A percentile compares a stretch with the other conserved stretches of the same genome.
Evolutionary conservation across 2,329 filamentous ascomycete species (phyloP).

Genomic region (Penicillium hesseltinei): DNA sequence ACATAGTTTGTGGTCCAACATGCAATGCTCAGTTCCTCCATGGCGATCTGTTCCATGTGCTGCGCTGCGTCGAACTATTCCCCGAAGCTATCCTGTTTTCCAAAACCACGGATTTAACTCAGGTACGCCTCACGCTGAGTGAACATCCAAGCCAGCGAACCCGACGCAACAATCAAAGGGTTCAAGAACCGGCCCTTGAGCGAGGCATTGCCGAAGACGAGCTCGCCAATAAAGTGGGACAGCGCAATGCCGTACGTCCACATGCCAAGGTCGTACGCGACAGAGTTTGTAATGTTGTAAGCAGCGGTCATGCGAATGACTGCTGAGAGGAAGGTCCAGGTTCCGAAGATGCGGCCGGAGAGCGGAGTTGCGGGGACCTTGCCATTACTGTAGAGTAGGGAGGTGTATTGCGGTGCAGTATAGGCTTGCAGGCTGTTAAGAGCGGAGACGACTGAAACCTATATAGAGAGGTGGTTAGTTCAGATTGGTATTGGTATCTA

Average conservation of each 20-base stretch:
- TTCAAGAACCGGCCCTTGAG: constrained; percentile 60
- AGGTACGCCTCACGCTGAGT: constrained; percentile 51
- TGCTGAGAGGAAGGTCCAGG: constrained; percentile 78
- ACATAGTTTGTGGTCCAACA: neutral
- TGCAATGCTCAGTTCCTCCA: neutral
- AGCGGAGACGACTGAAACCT: constrained; percentile 76
- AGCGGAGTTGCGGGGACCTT: constrained; percentile 65
- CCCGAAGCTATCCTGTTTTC: neutral
- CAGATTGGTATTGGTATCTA: neutral
- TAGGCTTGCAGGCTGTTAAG: constrained; percentile 86
- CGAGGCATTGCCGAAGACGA: constrained; percentile 72
- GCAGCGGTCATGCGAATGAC: constrained; percentile 79
- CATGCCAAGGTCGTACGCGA: constrained; percentile 75
- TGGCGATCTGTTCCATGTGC: neutral
- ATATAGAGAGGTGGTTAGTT: constrained; percentile 1
- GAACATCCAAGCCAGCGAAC: constrained; percentile 61
- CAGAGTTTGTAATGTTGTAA: constrained; percentile 71
- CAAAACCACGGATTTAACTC: constrained; percentile 7
- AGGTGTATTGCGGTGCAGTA: constrained; percentile 73
- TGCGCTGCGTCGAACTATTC: neutral
- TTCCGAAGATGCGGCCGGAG: constrained; percentile 76
- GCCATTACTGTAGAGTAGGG: constrained; percentile 72
- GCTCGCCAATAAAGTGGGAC: constrained; percentile 74
- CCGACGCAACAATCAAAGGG: constrained; percentile 57
- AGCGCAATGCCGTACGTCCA: constrained; percentile 80